These are phyloP conservation scores for Penicillium lividum DNA, from an alignment of 495 filamentous ascomycete genomes.

Conservation along the genomic window DNA sequence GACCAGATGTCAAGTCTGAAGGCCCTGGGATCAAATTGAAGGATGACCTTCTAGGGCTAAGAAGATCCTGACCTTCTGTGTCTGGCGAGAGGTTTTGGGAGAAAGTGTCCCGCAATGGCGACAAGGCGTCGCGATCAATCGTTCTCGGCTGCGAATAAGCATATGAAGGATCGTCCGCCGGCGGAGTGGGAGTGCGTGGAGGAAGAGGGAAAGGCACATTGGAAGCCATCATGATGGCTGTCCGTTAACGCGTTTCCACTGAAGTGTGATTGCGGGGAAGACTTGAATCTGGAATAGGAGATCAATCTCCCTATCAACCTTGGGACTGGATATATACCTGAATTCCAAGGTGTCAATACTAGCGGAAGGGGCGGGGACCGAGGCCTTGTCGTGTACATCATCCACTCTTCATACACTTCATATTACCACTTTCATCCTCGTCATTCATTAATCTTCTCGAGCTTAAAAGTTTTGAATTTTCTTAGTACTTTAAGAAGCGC, in stretches of 20 bases:
- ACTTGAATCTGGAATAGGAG: conserved; percentile 7
- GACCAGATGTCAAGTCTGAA: conserved; percentile 31
- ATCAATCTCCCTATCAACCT: conserved; percentile 9
- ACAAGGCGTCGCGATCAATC: conserved; percentile 63
- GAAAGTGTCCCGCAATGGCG: conserved; percentile 59
- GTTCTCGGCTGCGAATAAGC: conserved; percentile 36
- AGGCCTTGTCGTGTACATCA: conserved; percentile 39
- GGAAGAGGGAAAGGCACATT: conserved; percentile 62
- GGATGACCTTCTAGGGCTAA: conserved; percentile 42
- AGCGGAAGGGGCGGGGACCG: conserved; percentile 25
- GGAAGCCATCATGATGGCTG: conserved; percentile 51
- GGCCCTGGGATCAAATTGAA: conserved; percentile 45
- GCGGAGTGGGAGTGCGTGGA: conserved; percentile 70
- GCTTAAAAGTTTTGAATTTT: conserved; percentile 1
- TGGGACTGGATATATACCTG: conserved; percentile 1
- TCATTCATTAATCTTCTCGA: conserved; percentile 27
- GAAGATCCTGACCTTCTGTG: conserved; percentile 28
- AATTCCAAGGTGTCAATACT: conserved; percentile 4
- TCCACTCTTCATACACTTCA: conserved; percentile 28
- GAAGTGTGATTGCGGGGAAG: conserved; percentile 7
- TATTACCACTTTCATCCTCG: conserved; percentile 23
- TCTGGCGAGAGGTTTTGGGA: conserved; percentile 31
- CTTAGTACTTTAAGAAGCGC: conserved; percentile 2
- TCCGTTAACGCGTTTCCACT: conserved; percentile 8
- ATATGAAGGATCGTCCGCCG: conserved; percentile 53